Percentiles rank a stretch among this genome's conserved stretches.
Evolutionary conservation across 352 stramenopile species (phyloP).

Genomic region (Globisporangium irregulare): DNA sequence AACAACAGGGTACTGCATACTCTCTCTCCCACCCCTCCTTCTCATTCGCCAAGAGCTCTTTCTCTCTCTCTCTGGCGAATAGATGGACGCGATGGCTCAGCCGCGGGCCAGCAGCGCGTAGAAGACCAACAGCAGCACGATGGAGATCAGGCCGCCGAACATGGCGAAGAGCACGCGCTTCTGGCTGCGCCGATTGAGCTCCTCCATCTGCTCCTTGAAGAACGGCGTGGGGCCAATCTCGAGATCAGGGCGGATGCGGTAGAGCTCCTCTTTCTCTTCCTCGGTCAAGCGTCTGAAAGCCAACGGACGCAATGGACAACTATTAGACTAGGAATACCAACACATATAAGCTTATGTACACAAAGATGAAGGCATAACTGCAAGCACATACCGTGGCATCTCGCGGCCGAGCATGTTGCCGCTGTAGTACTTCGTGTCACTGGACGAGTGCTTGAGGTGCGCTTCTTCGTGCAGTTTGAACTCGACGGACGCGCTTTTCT

Average conservation of each 20-base stretch:
- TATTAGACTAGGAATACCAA: background rate
- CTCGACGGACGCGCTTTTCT: conserved; percentile 71
- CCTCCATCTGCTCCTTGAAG: conserved; percentile 56
- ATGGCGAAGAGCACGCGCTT: conserved; percentile 70
- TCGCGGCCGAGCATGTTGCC: conserved; percentile 40
- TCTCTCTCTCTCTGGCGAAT: background rate
- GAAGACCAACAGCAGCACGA: conserved; percentile 68
- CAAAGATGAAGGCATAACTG: background rate
- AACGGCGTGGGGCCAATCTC: conserved; percentile 62
- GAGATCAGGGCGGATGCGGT: conserved; percentile 76
- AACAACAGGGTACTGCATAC: conserved; percentile 3
- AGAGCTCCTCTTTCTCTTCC: conserved; percentile 82
- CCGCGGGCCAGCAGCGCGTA: conserved; percentile 46
- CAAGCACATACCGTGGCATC: conserved; percentile 37
- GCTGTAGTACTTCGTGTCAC: conserved; percentile 23
- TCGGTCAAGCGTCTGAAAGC: conserved; percentile 54
- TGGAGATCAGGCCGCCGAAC: conserved; percentile 63
- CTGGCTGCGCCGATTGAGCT: conserved; percentile 57
- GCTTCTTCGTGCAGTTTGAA: conserved; percentile 56
- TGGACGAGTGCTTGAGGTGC: conserved; percentile 23
- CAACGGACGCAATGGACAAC: background rate
- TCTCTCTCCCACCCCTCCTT: background rate
- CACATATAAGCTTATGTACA: background rate
- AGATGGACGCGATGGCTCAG: conserved; percentile 5
- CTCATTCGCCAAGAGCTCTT: background rate